Conservation (phyloP, 495 filamentous ascomycete species). For the Penicillium chermesinum region DNA sequence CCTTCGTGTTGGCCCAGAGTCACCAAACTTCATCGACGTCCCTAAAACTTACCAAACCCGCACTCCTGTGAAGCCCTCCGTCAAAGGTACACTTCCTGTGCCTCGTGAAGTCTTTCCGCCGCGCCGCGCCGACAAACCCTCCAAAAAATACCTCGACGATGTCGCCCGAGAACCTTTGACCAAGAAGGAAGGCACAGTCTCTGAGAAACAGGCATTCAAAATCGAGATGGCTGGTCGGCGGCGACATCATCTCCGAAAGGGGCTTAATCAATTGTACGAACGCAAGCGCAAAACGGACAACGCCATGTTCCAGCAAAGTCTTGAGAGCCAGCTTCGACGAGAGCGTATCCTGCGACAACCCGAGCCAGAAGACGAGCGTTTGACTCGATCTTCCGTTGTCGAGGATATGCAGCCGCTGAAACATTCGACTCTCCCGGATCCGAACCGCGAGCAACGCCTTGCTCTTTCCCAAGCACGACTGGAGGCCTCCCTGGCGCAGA, state of each 20-base stretch:
- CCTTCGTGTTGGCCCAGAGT: constrained; percentile 55
- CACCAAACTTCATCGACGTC: constrained; percentile 68
- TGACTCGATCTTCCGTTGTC: constrained; percentile 52
- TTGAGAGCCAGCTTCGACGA: constrained; percentile 35
- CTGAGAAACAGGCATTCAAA: constrained; percentile 58
- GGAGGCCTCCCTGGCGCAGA: constrained; percentile 31
- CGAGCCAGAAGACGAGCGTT: constrained; percentile 54
- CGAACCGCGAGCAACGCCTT: constrained; percentile 43
- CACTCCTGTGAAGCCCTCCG: constrained; percentile 36
- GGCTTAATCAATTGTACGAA: constrained; percentile 51
- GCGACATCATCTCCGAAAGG: constrained; percentile 58
- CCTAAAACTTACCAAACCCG: constrained; percentile 49
- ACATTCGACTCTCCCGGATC: constrained; percentile 37
- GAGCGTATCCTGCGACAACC: constrained; percentile 44
- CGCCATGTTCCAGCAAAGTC: constrained; percentile 29
- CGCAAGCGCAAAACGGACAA: constrained; percentile 48
- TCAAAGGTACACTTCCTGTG: constrained; percentile 68
- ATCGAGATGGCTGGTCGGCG: constrained; percentile 53
- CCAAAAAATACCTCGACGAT: constrained; percentile 46
- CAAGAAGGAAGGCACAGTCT: constrained; percentile 28
- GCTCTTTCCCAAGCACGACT: constrained; percentile 38
- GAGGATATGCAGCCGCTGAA: constrained; percentile 37
- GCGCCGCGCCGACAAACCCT: constrained; percentile 46
- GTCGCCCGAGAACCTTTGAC: constrained; percentile 35
- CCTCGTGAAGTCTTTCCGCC: constrained; percentile 61